Base-by-base conservation (phyloP, 352 stramenopile species). In the Phytophthora pseudosyringae region DNA sequence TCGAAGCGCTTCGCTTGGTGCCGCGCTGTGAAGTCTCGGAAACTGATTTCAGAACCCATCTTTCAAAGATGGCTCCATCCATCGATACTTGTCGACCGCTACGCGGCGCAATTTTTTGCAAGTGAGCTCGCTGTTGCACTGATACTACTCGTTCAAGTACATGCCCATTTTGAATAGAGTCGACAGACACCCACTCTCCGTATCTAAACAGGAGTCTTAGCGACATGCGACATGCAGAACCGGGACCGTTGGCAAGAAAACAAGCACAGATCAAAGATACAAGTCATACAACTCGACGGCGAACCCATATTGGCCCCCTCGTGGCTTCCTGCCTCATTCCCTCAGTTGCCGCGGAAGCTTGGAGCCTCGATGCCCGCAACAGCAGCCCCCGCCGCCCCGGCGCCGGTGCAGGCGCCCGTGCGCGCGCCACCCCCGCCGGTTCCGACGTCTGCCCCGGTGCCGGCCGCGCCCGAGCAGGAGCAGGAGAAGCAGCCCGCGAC, bases 381-480 rank as follows among this genome's bases (percentile, higher is more conserved):
- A 43, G 55, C 59, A 40, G 31, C 35, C 35, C 11, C 49, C 15
- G 32, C 46, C 28, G 29, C 52, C 21, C 35, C 53, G 1, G n/a
- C 13, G 4, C 18, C 18, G 9, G 46, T 31, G 21, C 47, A 28
- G 8, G 11, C 6, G 32, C 46, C 38, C 0, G 25, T 31, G n/a
- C 60, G 60, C 31, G 66, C 59, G 1, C 60, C 56, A 8, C 61
- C 67, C 18, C 56, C 60, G 13, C 63, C 58, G 3, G 40, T 62
- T 25, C 52, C 64, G 5, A 59, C 50, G 12, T 47, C 49, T 1
- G 26, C 25, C 5, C 49, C 45, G 5, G 44, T 64, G 21, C 32
- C 56, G 32, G 13, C 57, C 7, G 43, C 57, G 6, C 36, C 46
- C 13, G 44, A 51, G 29, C 47, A 28, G 12, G 47, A 65, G 29